Evolutionary conservation across 768 basidiomycete genomes (phyloP).

Genomic region (Rhodotorula diobovata): DNA sequence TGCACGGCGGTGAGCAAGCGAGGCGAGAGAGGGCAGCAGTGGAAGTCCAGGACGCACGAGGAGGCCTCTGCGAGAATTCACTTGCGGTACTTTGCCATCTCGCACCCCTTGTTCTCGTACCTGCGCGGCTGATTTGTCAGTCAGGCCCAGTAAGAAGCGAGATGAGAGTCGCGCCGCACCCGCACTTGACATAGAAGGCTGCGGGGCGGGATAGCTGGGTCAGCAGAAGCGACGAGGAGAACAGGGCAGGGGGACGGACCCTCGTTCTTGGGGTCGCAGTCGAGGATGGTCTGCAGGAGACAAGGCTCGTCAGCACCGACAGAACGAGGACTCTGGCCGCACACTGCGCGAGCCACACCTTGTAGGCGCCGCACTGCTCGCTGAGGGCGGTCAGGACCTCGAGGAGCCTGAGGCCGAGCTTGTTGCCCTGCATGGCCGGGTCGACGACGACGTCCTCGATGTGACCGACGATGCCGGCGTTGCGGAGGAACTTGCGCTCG

Average conservation of each 20-base stretch:
- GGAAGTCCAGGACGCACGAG: background rate
- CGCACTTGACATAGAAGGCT: slow-evolving; percentile 98
- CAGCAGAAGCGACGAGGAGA: background rate
- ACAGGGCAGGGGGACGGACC: slow-evolving; percentile 57
- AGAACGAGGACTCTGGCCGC: no score
- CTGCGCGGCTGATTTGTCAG: slow-evolving; percentile 30
- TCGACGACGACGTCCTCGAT: slow-evolving; percentile 97
- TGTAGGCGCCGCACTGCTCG: slow-evolving; percentile 77
- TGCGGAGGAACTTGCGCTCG: slow-evolving; percentile 90
- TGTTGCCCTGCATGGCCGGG: slow-evolving; percentile 80
- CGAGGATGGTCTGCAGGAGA: slow-evolving; percentile 67
- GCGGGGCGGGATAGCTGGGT: background rate
- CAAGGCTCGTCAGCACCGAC: background rate
- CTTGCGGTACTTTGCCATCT: slow-evolving; percentile 62
- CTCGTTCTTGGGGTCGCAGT: slow-evolving; percentile 84
- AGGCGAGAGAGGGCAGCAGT: background rate
- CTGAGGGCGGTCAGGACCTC: slow-evolving; percentile 78
- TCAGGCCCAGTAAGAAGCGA: accelerated
- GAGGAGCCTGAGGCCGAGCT: slow-evolving; percentile 81
- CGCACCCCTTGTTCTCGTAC: slow-evolving; percentile 74
- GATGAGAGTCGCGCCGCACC: slow-evolving; percentile 51
- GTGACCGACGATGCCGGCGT: slow-evolving; percentile 81
- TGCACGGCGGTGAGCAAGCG: no score
- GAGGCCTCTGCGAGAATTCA: background rate
- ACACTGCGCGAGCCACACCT: slow-evolving; percentile 46